phyloP scores from a whole-genome alignment of 306 rosid genomes.

The Glycine latifolia region DNA sequence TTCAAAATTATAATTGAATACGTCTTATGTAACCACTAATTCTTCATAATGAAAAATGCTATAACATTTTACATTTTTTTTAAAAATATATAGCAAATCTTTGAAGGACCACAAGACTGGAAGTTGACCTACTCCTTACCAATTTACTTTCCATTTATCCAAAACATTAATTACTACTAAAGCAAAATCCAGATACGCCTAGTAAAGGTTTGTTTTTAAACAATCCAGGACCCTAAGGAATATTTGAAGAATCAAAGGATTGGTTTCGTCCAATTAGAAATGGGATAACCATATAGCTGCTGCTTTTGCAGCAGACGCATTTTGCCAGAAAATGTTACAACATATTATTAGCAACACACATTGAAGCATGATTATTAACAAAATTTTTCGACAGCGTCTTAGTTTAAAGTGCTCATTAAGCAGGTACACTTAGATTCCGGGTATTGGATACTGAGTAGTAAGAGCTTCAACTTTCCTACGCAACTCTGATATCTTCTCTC shows the following conservation, averaged over 20 bases:
- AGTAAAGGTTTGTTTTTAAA: not conserved
- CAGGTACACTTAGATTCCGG: constrained; percentile 66
- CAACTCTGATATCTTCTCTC: constrained; percentile 61
- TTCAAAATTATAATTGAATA: not conserved
- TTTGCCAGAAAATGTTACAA: constrained; percentile 1
- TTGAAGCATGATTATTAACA: constrained; percentile 29
- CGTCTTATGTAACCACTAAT: not conserved
- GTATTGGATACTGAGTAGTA: constrained; percentile 78
- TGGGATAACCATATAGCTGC: constrained; percentile 1
- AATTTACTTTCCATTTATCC: not conserved
- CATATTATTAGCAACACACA: constrained; percentile 16
- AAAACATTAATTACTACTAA: not conserved
- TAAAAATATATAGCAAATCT: not conserved
- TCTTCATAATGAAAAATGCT: not conserved
- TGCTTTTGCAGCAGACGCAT: not conserved
- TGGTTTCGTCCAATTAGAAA: not conserved
- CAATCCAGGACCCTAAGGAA: not conserved
- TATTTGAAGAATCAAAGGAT: not conserved
- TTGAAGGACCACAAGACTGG: not conserved
- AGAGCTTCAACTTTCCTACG: constrained; percentile 81
- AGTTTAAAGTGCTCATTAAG: constrained; percentile 21
- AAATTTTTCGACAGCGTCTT: constrained; percentile 35
- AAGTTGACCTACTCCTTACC: not conserved
- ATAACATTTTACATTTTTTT: not conserved
- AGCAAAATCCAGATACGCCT: not conserved